These are phyloP conservation scores for Chytriomyces confervae DNA, from an alignment of 192 early-diverging fungal species.

Conservation along the genomic window DNA sequence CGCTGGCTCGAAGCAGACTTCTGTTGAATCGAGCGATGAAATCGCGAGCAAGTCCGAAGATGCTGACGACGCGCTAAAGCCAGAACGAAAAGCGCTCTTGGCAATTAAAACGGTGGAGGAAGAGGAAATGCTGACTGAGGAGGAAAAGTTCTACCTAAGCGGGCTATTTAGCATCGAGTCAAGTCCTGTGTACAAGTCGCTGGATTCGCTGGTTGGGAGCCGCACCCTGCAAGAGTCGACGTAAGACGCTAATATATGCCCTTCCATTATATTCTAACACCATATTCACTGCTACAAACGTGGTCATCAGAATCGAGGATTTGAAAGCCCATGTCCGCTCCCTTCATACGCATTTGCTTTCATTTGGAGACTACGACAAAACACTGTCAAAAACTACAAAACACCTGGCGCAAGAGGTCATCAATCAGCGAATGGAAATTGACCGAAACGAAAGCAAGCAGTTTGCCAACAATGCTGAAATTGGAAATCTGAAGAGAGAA, in stretches of 20 bases:
- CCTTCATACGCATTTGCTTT: conserved; percentile 50
- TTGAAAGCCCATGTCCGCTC: conserved; percentile 49
- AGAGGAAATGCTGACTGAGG: conserved; percentile 32
- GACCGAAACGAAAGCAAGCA: conserved; percentile 54
- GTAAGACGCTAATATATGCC: background rate
- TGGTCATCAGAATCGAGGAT: conserved; percentile 42
- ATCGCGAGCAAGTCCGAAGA: background rate
- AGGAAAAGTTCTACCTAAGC: conserved; percentile 51
- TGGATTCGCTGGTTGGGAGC: conserved; percentile 45
- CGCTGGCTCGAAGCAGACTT: no score
- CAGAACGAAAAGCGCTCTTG: conserved; percentile 1
- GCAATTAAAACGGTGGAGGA: conserved; percentile 4
- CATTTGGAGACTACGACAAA: conserved; percentile 57
- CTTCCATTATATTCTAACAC: no score
- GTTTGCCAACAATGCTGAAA: conserved; percentile 61
- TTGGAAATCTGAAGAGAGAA: conserved; percentile 67
- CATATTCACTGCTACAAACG: no score
- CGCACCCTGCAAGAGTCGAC: conserved; percentile 32
- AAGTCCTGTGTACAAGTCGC: conserved; percentile 49
- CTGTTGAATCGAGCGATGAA: background rate
- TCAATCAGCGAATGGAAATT: conserved; percentile 60
- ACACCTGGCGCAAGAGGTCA: conserved; percentile 50
- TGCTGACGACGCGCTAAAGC: background rate
- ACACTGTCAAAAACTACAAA: conserved; percentile 54
- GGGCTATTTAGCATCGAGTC: conserved; percentile 57